phyloP scores from a whole-genome alignment of 345 rosid genomes.

The Moricandia arvensis region DNA sequence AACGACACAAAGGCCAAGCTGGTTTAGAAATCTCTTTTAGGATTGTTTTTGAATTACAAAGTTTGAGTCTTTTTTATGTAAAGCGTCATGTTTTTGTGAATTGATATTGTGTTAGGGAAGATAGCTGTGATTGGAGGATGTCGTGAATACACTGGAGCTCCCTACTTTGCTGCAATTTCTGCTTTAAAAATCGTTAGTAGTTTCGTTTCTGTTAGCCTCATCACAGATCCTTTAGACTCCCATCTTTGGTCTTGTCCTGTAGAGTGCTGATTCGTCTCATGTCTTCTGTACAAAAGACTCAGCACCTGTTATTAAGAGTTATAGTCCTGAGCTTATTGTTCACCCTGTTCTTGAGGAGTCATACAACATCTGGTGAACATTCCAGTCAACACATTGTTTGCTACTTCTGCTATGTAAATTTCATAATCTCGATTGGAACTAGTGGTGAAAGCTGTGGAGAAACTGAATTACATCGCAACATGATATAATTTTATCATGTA shows the following conservation, averaged over 20 bases:
- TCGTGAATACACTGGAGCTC: too few species aligned
- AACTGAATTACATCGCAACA: too few species aligned
- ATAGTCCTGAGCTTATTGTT: slow-evolving; percentile 84
- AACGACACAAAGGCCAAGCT: slow-evolving; percentile 89
- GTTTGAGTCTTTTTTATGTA: neutral
- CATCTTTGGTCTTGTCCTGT: slow-evolving; percentile 15
- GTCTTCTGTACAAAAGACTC: slow-evolving; percentile 97
- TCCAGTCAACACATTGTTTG: too few species aligned
- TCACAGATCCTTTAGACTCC: neutral
- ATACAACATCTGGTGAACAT: slow-evolving; percentile 57
- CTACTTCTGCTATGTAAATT: too few species aligned
- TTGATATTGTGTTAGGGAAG: slow-evolving; percentile 53
- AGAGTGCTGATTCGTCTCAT: slow-evolving; percentile 98
- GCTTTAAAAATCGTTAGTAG: slow-evolving; percentile 75
- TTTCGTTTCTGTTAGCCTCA: neutral
- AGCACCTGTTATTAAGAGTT: slow-evolving; percentile 87
- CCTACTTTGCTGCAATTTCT: slow-evolving; percentile 91
- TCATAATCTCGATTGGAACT: too few species aligned
- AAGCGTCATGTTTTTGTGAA: neutral
- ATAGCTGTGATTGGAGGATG: slow-evolving; percentile 84
- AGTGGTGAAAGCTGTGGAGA: too few species aligned
- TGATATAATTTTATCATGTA: too few species aligned
- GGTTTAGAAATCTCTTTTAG: slow-evolving; percentile 47
- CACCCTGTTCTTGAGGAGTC: slow-evolving; percentile 93
- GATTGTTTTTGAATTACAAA: slow-evolving; percentile 2